phyloP scores from a whole-genome alignment of 345 rosid genomes.

The Dipteronia dyeriana region DNA sequence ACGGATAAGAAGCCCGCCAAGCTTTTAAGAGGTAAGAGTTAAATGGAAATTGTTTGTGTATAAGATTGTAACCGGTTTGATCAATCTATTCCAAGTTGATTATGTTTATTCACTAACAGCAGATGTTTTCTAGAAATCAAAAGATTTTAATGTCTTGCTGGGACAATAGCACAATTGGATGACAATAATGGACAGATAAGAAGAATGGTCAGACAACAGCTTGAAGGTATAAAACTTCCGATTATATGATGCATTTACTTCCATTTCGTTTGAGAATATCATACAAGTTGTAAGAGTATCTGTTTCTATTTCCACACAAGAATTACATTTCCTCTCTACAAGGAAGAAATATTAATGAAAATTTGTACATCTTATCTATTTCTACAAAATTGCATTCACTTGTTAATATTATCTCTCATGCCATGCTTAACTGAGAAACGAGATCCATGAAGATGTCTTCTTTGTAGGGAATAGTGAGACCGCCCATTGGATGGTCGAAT shows the following conservation, averaged over 20 bases:
- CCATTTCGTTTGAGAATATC: neutral
- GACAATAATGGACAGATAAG: neutral
- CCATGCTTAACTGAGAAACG: conserved; percentile 28
- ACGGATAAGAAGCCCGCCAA: too few species aligned
- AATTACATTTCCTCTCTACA: neutral
- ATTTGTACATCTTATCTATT: neutral
- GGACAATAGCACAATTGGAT: neutral
- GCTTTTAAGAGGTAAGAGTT: too few species aligned
- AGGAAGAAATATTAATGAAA: neutral
- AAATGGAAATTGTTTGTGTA: too few species aligned
- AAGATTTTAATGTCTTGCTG: too few species aligned
- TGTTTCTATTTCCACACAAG: neutral
- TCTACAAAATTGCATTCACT: too few species aligned
- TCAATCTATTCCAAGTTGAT: too few species aligned
- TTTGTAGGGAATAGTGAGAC: conserved; percentile 39
- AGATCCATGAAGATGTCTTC: conserved; percentile 34
- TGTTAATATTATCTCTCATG: neutral
- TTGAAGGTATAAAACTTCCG: neutral
- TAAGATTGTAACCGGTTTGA: too few species aligned
- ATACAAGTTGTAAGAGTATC: neutral
- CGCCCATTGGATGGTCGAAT: conserved; percentile 40
- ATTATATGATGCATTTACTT: neutral
- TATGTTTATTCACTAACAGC: too few species aligned
- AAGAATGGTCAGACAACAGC: neutral
- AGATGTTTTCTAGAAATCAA: too few species aligned